A percentile compares a stretch with the other conserved stretches of the same genome.
Conservation (phyloP, 225 moss, liverwort and hornwort species). For the Asterella californica region DNA sequence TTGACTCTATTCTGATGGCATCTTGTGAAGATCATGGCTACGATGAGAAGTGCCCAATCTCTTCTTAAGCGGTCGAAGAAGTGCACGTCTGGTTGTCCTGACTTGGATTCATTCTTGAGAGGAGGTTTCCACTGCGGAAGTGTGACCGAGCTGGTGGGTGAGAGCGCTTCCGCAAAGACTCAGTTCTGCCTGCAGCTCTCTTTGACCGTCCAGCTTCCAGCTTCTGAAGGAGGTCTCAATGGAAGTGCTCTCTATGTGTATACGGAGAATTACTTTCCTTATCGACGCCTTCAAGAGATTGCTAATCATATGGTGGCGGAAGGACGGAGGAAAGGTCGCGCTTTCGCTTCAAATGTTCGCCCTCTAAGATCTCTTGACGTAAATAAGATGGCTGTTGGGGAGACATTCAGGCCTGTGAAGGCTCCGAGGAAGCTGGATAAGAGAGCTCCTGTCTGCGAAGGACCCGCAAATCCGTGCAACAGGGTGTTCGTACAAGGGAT, state of each 20-base stretch:
- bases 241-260: constrained; percentile 48
- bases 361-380: neutral
- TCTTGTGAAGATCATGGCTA: neutral
- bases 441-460: neutral
- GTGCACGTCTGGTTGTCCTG: constrained; percentile 36
- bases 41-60: neutral
- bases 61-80: constrained; percentile 25
- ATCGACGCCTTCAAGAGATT: constrained; percentile 39
- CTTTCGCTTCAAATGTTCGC: neutral
- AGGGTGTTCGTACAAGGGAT: constrained; percentile 41
- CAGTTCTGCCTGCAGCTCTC: constrained; percentile 46
- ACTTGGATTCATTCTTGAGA: constrained; percentile 30
- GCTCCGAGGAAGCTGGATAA: neutral
- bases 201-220: constrained; percentile 41
- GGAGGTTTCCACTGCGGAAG: constrained; percentile 50
- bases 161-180: constrained; percentile 44
- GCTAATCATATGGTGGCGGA: constrained; percentile 17
- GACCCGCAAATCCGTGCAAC: constrained; percentile 30
- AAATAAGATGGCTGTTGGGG: neutral
- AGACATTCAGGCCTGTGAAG: neutral
- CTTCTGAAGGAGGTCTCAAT: constrained; percentile 33
- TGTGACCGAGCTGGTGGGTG: constrained; percentile 47
- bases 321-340: neutral
- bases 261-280: constrained; percentile 47
- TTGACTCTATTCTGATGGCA: neutral